Base-by-base conservation (phyloP, 331 rosid species). In the Acacia pycnantha region DNA sequence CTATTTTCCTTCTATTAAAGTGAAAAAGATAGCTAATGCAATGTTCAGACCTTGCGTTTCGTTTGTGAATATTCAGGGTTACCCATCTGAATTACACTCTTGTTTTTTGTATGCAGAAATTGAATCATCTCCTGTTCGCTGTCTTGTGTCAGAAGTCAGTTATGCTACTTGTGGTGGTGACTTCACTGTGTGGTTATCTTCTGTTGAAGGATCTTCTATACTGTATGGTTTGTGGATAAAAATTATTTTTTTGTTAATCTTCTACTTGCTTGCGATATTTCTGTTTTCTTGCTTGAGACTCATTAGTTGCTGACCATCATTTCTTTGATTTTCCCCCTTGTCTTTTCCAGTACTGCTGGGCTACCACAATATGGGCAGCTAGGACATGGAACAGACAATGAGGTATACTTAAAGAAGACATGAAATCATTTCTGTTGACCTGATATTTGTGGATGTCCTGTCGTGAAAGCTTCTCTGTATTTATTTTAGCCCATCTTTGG, bases 371-470 rank as follows among this genome's bases (percentile, higher is more conserved):
- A 88, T 50, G 99, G 99, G 44, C 99, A 96, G 82, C 97, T 96
- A 77, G 99, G 99, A 40, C 98, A 96, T 86, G 99, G 99, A 79
- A 93, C 97, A 5, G 99, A 96, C 86, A 96, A 93, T 50, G 98
- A 96, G 97, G 99, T 95, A 87, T 81, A 85, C 43, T 48, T 73
- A 35, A 58, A 72, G 82, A 70, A 62, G 64, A 58, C 62, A 47
- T 75, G 27, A 68, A 53, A 37, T 29, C 35, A 40, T 37, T 31
- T 79, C 75, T 73, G 44, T 68, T 72, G 73, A 69, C 64, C 14
- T 59, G 46, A 80, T 77, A 78, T 67, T 46, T 44, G 77, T 54
- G 77, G 31, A 53, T 78, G 61, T 11, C 65, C 43, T 46, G 35
- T 31, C 41, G 6, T 14, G n/a, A 37, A 64, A 29, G 51, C 35